Evolutionary conservation across 2,329 filamentous ascomycete species (phyloP), one percentile per base, ranked within the genome.

Genomic region (Penicillium oxalicum): DNA sequence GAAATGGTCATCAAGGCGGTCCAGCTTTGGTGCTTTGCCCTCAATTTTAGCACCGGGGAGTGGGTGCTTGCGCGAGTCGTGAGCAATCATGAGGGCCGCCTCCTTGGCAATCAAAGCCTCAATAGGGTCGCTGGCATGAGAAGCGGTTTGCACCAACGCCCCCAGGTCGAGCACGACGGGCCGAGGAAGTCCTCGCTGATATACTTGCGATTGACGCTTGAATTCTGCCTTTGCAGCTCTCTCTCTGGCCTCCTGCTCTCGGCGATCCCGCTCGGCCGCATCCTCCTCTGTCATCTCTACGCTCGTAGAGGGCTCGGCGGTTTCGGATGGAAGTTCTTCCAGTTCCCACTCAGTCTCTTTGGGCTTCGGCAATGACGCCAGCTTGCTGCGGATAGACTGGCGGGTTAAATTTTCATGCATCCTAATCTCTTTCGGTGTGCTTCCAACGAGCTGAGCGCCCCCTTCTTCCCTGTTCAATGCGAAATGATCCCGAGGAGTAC

Each of bases 331-430:
- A 32, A 95, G 73, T 65, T 73, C 70, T 57, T 96, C 91, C 40
- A 97, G 81, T 58, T 97, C 93, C 86, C 88, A 97, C 57, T 96
- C 91, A 0, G 83, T 86, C 63, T 95, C 89, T 63, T 95, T 96
- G 0, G 93, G 93, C 63, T 88, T 94, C 0, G 93, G 93, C 12
- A 98, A 77, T 24, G 88, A 83, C 4, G 88, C 80, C n/a, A 98
- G 63, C 52, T 71, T 73, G 51, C 66, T 66, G 49, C 67, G 70
- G 77, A 98, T 74, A 54, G 85, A 81, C 51, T 81, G 79, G 38
- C 84, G 84, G 56, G 84, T 69, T 5, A 84, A 82, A 50, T 84
- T 75, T 52, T 95, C 85, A 24, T 82, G 81, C 59, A 87, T 71
- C 60, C 80, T 86, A 27, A 90, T 72, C 50, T 96, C 90, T 38